Conservation (phyloP, 2,329 filamentous ascomycete genomes). For the Colletotrichum scovillei region DNA sequence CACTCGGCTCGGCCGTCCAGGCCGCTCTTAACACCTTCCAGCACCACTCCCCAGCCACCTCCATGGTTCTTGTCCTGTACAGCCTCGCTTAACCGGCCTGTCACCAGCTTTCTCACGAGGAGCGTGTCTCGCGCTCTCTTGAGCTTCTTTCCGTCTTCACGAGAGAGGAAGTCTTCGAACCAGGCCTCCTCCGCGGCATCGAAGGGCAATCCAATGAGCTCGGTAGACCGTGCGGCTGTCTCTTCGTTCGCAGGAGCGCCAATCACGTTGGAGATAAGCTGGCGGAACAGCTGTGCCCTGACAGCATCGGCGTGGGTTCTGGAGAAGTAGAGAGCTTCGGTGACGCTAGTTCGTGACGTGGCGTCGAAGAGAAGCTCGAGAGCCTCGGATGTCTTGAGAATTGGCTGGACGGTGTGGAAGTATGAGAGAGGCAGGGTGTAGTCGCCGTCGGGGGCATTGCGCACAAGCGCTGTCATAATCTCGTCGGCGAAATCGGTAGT, state of each 20-base stretch:
- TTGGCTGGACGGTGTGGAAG: slow-evolving; percentile 80
- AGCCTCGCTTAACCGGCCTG: slow-evolving; percentile 66
- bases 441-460: slow-evolving; percentile 68
- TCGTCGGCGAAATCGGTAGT: slow-evolving; percentile 86
- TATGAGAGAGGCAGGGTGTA: slow-evolving; percentile 79
- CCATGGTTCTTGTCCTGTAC: slow-evolving; percentile 55
- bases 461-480: slow-evolving; percentile 77
- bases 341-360: slow-evolving; percentile 73
- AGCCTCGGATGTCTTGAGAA: slow-evolving; percentile 72
- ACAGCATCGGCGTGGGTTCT: slow-evolving; percentile 71
- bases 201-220: slow-evolving; percentile 81
- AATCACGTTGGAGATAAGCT: slow-evolving; percentile 71
- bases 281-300: slow-evolving; percentile 74
- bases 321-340: slow-evolving; percentile 80
- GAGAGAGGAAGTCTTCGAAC: slow-evolving; percentile 76
- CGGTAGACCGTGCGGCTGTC: slow-evolving; percentile 68
- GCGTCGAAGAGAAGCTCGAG: slow-evolving; percentile 77
- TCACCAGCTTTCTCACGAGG: slow-evolving; percentile 78
- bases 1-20: slow-evolving; percentile 38
- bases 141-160: slow-evolving; percentile 72
- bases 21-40: slow-evolving; percentile 64
- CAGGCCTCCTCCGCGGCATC: slow-evolving; percentile 76
- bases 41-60: slow-evolving; percentile 60
- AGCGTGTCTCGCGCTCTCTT: slow-evolving; percentile 78
- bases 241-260: slow-evolving; percentile 50